A percentile compares a stretch with the other conserved stretches of the same genome.
Evolutionary conservation across 164 flowering plant species (phyloP).

Genomic region (Echeveria elegans): DNA sequence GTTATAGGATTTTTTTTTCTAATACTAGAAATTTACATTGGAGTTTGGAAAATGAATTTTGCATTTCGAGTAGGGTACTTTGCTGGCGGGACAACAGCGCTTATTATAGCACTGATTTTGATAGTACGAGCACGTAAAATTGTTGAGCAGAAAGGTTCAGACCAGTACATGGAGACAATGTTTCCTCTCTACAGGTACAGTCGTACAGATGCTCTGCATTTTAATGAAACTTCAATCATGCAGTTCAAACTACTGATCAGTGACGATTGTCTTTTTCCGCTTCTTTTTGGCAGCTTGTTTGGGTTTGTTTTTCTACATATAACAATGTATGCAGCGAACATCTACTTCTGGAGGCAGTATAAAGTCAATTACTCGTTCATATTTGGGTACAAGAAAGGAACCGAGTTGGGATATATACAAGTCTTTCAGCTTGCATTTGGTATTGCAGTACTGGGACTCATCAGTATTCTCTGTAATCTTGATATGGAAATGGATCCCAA

Average conservation of each 20-base stretch:
- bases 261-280: background rate
- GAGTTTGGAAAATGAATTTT: background rate
- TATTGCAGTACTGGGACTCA: constrained; percentile 36
- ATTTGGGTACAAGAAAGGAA: constrained; percentile 57
- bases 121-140: constrained; percentile 23
- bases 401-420: constrained; percentile 47
- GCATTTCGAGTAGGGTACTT: constrained; percentile 22
- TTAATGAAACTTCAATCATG: background rate
- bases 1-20: background rate
- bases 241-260: too few relatives aligned
- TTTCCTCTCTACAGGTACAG: constrained; percentile 44
- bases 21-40: background rate
- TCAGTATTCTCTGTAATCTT: constrained; percentile 40
- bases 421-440: constrained; percentile 38
- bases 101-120: constrained; percentile 26
- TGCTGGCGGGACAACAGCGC: constrained; percentile 32
- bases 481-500: constrained; percentile 50
- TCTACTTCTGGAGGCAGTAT: constrained; percentile 54
- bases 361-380: constrained; percentile 58
- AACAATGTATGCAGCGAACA: constrained; percentile 43
- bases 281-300: constrained; percentile 37
- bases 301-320: constrained; percentile 52
- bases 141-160: constrained; percentile 16
- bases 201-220: constrained; percentile 10
- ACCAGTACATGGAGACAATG: constrained; percentile 34